Evolutionary conservation across 305 asterid species (phyloP), one percentile per base, ranked within the genome.

Genomic region (Solanum aculeatissimum): DNA sequence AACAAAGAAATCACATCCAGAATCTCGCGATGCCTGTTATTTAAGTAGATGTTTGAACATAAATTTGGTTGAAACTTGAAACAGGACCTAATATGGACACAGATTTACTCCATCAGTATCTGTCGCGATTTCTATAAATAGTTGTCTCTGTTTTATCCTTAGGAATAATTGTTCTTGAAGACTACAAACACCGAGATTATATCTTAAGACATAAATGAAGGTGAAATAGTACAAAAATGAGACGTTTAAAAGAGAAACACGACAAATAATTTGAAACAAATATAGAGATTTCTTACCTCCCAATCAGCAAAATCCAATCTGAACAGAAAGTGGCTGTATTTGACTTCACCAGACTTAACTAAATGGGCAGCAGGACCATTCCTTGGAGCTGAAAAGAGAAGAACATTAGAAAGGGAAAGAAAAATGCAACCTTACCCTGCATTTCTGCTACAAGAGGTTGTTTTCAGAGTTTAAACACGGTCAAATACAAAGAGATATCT

Each of bases 251-350:
- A 58, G 65, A 21, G 29, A 21, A 58, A 58, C 7, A 10, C 15
- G 15, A 51, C 9, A 5, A 15, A 51, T 45, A 45, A 45, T 45
- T 45, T 45, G 1, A 9, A 15, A 57, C 65, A 57, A 0, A 23
- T 1, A 27, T 0, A 7, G 47, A 18, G 8, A 19, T 35, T 11
- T 6, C 45, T 23, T 86, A 93, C 96, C 95, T 90, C 74, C 96
- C 96, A 93, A 84, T 92, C 96, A 47, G 75, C 27, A 58, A 89
- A 91, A 83, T 91, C 96, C 7, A 89, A 85, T 86, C 92, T 87
- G 89, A 90, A 90, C 32, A 92, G 71, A 77, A 91, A 93, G 11
- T 92, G 93, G 81, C 74, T 75, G 91, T 57, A 86, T 60, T 82
- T 29, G 27, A 80, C 95, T 40, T 49, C 90, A 47, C 92, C 94